Conservation (phyloP, 2,329 filamentous ascomycete species). For the Escovopsis weberi region DNA sequence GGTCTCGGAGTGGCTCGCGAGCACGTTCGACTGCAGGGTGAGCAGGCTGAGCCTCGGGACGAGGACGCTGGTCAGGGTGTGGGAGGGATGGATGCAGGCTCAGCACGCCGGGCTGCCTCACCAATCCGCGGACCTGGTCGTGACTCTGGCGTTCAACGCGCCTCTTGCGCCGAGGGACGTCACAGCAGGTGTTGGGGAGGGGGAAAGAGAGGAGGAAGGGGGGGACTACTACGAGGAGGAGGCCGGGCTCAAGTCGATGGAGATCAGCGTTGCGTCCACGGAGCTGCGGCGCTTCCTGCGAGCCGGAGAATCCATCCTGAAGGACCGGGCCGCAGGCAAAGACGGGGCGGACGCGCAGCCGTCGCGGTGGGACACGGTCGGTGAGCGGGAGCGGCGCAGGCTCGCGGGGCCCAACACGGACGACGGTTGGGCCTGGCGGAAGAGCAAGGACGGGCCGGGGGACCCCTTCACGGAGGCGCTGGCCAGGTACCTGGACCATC, state of each 20-base stretch:
- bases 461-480: conserved; percentile 36
- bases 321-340: background rate
- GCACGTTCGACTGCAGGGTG: conserved; percentile 42
- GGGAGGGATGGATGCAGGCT: conserved; percentile 36
- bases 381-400: conserved; percentile 25
- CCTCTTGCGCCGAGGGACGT: conserved; percentile 12
- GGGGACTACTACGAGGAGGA: conserved; percentile 6
- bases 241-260: conserved; percentile 28
- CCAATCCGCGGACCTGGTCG: conserved; percentile 28
- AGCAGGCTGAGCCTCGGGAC: conserved; percentile 35
- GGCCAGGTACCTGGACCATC: conserved; percentile 33
- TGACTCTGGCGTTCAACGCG: conserved; percentile 37
- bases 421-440: conserved; percentile 37
- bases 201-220: conserved; percentile 8
- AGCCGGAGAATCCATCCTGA: conserved; percentile 18
- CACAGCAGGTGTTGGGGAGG: background rate
- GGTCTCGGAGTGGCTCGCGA: conserved; percentile 35
- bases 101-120: conserved; percentile 17
- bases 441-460: conserved; percentile 7
- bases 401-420: conserved; percentile 33
- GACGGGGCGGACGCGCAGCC: background rate
- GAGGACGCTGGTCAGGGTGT: conserved; percentile 31
- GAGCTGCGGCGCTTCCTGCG: conserved; percentile 33
- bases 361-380: conserved; percentile 15
- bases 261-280: conserved; percentile 34